phyloP scores from a whole-genome alignment of 306 rosid genomes.

The Arachis hypogaea region DNA sequence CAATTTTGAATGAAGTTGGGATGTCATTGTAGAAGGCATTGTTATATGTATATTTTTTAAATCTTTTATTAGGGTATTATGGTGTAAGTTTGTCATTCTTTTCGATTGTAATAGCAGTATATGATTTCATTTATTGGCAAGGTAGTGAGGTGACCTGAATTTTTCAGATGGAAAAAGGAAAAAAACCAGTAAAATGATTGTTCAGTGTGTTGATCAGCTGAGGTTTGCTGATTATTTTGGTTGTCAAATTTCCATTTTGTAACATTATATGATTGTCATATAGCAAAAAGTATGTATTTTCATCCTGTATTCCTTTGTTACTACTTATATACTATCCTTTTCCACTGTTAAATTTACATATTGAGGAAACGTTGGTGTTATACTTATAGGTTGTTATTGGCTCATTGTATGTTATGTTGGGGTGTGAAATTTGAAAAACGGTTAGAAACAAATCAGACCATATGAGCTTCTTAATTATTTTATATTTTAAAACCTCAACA shows the following conservation, averaged over 20 bases:
- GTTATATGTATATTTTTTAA: conserved; percentile 4
- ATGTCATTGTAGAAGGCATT: conserved; percentile 31
- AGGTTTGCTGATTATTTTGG: conserved; percentile 31
- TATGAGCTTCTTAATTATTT: too few species aligned
- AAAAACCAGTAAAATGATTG: conserved; percentile 14
- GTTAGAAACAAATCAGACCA: too few species aligned
- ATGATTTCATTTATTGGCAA: conserved; percentile 37
- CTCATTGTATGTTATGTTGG: too few species aligned
- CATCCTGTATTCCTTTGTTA: background rate
- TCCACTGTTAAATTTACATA: background rate
- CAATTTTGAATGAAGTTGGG: conserved; percentile 36
- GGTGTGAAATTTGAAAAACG: too few species aligned
- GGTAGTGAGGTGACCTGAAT: conserved; percentile 32
- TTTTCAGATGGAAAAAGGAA: conserved; percentile 16
- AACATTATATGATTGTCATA: conserved; percentile 24
- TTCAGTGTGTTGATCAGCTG: conserved; percentile 14
- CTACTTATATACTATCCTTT: background rate
- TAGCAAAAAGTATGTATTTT: conserved; percentile 5
- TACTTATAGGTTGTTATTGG: too few species aligned
- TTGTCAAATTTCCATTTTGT: conserved; percentile 29
- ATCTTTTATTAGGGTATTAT: conserved; percentile 5
- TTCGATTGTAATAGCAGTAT: conserved; percentile 35
- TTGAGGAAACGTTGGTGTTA: too few species aligned
- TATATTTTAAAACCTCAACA: too few species aligned
- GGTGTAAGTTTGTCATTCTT: conserved; percentile 22